Evolutionary conservation across 2,329 filamentous ascomycete species (phyloP), one percentile per base, ranked within the genome.

Genomic region (Moelleriella libera): DNA sequence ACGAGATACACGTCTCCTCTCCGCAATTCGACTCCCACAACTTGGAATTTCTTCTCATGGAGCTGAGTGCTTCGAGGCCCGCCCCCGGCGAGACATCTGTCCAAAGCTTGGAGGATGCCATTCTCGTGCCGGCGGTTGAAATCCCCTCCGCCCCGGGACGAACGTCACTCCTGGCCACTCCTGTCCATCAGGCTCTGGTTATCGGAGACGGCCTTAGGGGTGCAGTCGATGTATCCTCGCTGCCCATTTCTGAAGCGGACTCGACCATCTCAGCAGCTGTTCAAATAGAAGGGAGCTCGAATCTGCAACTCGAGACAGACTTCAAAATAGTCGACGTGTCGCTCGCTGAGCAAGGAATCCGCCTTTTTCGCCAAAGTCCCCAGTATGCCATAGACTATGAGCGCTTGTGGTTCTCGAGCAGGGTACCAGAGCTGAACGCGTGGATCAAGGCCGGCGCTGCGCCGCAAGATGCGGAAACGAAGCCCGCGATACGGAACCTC

Each of bases 181-280:
- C 90, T 0, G 88, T 96, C 1, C 90, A 97, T 60, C 85, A 82
- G 59, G 79, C 83, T 1, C 65, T 96, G 12, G 57, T 96, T 8
- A 75, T 94, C 7, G 81, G 80, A 0, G 75, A 85, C 45, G 88
- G 87, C 0, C 66, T 94, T 2, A 68, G 76, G 47, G 87, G 84
- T 6, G 78, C 83, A 1, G 70, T 82, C 5, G 68, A 74, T 2
- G 54, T 77, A 6, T 61, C 74, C 5, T 58, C 68, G 7, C 58
- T 75, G 44, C 64, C 69, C 14, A 51, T 68, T 37, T 44, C 65
- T 1, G 60, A 65, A 50, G 60, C 60, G 54, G 52, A 58, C 50
- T 64, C 64, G 47, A 66, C 64, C 51, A 75, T 75, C 56, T 70
- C 62, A 55, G 74, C 66, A 46, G 81, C 77, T 4, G 71, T 86